Evolutionary conservation across 2,329 filamentous ascomycete genomes (phyloP), one percentile per base, ranked within the genome.

Genomic region (Botrytis elliptica): DNA sequence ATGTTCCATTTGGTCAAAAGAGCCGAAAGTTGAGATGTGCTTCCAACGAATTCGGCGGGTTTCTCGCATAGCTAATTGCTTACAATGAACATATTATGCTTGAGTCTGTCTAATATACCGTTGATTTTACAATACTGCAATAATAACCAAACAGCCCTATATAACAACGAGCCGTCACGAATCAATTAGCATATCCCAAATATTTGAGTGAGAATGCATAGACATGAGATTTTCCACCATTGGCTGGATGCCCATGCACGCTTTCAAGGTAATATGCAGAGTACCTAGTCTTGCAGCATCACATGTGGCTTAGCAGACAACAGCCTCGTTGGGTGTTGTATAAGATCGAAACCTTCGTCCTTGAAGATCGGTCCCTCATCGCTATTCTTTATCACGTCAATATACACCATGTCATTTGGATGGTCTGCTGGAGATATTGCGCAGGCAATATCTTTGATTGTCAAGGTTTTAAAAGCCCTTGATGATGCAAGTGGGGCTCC

Each of bases 351-450:
- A 9, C 63, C 8, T 65, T 29, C 10, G 5, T 12, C 33, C 29
- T 33, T 16, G 29, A 4, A 63, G 22, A 25, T 42, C 29, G 7
- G 10, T 65, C 16, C 12, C n/a, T 65, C 20, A 22, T 22, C 29
- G 18, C 3, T 65, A 1, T 29, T 46, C 29, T 40, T 20, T 9
- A 46, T 46, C 40, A 22, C 29, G 10, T 33, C n/a, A 46, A 46
- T 6, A 65, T 12, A 12, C n/a, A 57, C 1, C 7, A 74, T 75
- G 74, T 74, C 74, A 4, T 75, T 75, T 52, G 74, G 73, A 14
- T 75, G 74, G 73, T 75, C 74, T 10, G 73, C 73, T 29, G 69
- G 72, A 20, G 69, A 74, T 69, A 73, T 74, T 49, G 69, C 70
- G 12, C 38, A 73, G 33, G 73, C 73, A 18, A 60, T 74, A 38